These are phyloP conservation scores for Termitomyces titanicus DNA, from an alignment of 768 basidiomycete genomes.

Conservation along the genomic window DNA sequence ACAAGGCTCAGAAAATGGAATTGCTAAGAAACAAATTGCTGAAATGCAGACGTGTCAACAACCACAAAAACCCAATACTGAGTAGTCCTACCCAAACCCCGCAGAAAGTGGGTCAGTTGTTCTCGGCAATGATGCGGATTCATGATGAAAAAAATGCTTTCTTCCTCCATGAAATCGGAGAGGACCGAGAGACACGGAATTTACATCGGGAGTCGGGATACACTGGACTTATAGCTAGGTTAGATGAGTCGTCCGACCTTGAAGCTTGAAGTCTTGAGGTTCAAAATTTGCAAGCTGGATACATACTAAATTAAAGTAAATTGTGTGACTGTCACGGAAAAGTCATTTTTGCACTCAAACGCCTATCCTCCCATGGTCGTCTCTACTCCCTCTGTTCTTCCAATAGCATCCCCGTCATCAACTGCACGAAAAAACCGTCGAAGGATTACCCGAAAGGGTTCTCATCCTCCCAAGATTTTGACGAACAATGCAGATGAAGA, in stretches of 20 bases:
- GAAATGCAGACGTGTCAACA: background rate
- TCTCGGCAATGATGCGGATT: too few relatives aligned
- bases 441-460: slow-evolving; percentile 32
- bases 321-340: slow-evolving; percentile 9
- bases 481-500: slow-evolving; percentile 13
- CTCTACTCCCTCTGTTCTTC: slow-evolving; percentile 8
- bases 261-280: too few relatives aligned
- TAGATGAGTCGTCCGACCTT: too few relatives aligned
- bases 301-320: too few relatives aligned
- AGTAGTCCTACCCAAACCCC: background rate
- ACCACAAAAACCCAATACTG: too few relatives aligned
- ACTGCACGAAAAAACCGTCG: slow-evolving; percentile 33
- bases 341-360: slow-evolving; percentile 6
- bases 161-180: too few relatives aligned
- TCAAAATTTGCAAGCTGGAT: too few relatives aligned
- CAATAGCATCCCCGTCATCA: slow-evolving; percentile 10
- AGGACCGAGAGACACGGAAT: too few relatives aligned
- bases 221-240: too few relatives aligned
- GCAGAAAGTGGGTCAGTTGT: background rate
- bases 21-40: background rate
- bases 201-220: too few relatives aligned
- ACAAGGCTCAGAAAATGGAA: too few relatives aligned
- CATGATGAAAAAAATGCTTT: too few relatives aligned
- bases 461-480: slow-evolving; percentile 1
- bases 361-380: slow-evolving; percentile 35